Base-by-base conservation (phyloP, 768 basidiomycete species). In the Tricholoma saponaceum region DNA sequence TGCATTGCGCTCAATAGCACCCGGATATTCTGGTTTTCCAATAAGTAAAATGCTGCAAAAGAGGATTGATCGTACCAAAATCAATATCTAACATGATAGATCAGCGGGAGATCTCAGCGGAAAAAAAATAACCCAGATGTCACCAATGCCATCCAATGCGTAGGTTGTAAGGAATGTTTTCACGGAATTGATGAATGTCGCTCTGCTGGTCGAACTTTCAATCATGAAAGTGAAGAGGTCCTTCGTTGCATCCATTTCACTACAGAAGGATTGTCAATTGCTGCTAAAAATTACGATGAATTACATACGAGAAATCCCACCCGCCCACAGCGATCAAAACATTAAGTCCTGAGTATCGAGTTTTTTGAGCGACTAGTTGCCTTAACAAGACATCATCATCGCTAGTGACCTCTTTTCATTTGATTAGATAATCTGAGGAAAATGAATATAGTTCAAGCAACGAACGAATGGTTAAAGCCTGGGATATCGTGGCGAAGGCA, bases 271-370 rank as follows among this genome's bases (percentile, higher is more conserved):
- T 41, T 60, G 60, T 9, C 46, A 57, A 25, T 52, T 16, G n/a
- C n/a, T n/a, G n/a, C n/a, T n/a, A n/a, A n/a, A n/a, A n/a, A n/a
- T n/a, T n/a, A n/a, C n/a, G n/a, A n/a, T n/a, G n/a, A n/a, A n/a
- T n/a, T n/a, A 30, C 60, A 52, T n/a, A 56, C 55, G 62, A 67
- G 52, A 65, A 67, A 18, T 35, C 58, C 62, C 62, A 65, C 5
- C 64, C 66, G 7, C 62, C 66, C 14, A 67, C 62, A 20, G 64
- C 64, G 22, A 65, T 62, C 23, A 63, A 20, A 14, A 67, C 66
- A 39, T 65, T 32, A 5, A 67, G 39, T 6, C 49, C 51, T 2
- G 62, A 47, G n/a, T n/a, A n/a, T n/a, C n/a, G n/a, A n/a, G n/a
- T n/a, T n/a, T n/a, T n/a, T n/a, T n/a, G n/a, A n/a, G n/a, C n/a